Percentiles rank a stretch among this genome's conserved stretches.
Conservation (phyloP, 176 grass and related monocot species). For the Poa pratensis region DNA sequence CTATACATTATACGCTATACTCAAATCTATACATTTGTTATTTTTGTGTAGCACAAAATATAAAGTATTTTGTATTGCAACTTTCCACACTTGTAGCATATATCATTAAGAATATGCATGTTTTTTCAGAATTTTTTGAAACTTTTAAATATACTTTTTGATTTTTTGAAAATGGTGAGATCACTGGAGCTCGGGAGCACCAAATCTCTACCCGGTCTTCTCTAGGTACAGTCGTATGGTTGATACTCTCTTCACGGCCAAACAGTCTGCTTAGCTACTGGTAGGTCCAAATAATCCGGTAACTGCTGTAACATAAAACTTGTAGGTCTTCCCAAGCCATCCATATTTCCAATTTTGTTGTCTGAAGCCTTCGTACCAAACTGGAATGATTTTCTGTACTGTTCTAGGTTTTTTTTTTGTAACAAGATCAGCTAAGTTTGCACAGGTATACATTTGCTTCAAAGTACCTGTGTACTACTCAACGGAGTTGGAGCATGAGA, state of each 20-base stretch:
- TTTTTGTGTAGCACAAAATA: no score
- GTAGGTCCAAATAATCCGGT: background rate
- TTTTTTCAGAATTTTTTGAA: no score
- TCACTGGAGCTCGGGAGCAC: no score
- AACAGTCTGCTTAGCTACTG: background rate
- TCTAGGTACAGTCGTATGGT: background rate
- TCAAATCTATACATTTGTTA: no score
- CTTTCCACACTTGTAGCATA: no score
- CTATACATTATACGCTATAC: no score
- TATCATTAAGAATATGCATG: no score
- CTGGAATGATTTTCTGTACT: background rate
- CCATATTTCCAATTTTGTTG: background rate
- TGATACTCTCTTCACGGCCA: background rate
- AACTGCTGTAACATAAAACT: background rate
- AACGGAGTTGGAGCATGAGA: constrained; percentile 2
- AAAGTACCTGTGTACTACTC: background rate
- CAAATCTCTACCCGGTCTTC: no score
- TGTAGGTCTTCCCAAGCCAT: background rate
- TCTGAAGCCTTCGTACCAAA: background rate
- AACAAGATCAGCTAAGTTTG: constrained; percentile 3
- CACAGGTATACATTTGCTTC: background rate
- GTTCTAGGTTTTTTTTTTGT: background rate
- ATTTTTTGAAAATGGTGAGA: no score
- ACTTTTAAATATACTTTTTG: no score
- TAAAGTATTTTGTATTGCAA: no score